phyloP scores from a whole-genome alignment of 371 early-diverging fungal genomes.

The Circinella umbellata region DNA sequence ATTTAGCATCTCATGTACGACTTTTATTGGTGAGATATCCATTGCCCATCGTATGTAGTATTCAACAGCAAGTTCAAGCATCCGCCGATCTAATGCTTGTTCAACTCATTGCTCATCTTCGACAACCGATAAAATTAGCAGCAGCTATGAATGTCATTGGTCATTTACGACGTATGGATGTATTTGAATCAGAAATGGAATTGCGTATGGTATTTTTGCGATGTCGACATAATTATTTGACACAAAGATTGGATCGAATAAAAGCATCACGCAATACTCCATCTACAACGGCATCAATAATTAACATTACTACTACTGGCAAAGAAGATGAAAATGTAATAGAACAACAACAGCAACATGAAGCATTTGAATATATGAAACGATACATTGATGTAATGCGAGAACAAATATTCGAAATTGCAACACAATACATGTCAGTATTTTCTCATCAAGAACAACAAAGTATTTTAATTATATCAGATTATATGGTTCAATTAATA shows the following conservation, averaged over 20 bases:
- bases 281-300: too few relatives aligned
- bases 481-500: constrained; percentile 58
- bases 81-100: constrained; percentile 72
- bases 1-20: constrained; percentile 76
- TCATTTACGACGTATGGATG: constrained; percentile 78
- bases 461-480: constrained; percentile 47
- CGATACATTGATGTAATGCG: constrained; percentile 78
- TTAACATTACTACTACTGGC: not conserved
- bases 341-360: constrained; percentile 29
- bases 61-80: constrained; percentile 67
- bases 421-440: constrained; percentile 81
- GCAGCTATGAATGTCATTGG: constrained; percentile 81
- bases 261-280: constrained; percentile 13
- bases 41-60: constrained; percentile 59
- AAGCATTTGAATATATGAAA: constrained; percentile 71
- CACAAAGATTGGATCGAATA: constrained; percentile 50
- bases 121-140: constrained; percentile 80
- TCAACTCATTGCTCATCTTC: constrained; percentile 70
- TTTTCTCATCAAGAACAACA: constrained; percentile 64
- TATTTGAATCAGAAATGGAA: constrained; percentile 70
- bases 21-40: constrained; percentile 65
- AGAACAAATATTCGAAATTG: constrained; percentile 82
- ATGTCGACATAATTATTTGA: constrained; percentile 70
- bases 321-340: constrained; percentile 18
- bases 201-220: constrained; percentile 77